Conservation (phyloP, 2,329 filamentous ascomycete species). For the Ophiostoma ips region DNA sequence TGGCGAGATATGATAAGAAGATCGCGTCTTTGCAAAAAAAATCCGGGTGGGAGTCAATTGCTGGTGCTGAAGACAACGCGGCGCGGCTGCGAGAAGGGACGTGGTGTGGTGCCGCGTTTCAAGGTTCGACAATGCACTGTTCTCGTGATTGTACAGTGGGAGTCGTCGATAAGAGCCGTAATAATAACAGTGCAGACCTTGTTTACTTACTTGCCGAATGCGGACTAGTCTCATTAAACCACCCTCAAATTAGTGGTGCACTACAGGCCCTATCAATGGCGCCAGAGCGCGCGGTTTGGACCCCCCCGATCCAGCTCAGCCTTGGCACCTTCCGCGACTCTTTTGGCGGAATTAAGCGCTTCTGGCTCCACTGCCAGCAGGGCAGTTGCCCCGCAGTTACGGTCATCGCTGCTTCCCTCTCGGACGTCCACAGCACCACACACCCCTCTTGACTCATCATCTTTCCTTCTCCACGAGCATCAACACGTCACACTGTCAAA, state of each 20-base stretch:
- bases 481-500: slow-evolving; percentile 3
- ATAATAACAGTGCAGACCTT: slow-evolving; percentile 4
- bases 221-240: slow-evolving; percentile 9
- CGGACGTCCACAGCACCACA: background rate
- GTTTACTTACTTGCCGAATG: slow-evolving; percentile 18
- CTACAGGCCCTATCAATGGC: background rate
- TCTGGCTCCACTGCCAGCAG: background rate
- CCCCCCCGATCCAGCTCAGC: slow-evolving; percentile 4
- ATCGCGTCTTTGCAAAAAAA: background rate
- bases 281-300: background rate
- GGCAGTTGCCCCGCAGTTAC: slow-evolving; percentile 5
- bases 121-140: background rate
- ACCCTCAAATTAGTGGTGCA: background rate
- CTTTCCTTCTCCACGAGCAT: background rate
- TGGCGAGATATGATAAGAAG: background rate
- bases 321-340: background rate
- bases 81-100: background rate
- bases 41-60: no score
- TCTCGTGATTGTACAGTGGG: no score
- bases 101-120: background rate
- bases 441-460: slow-evolving; percentile 6
- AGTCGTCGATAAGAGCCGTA: no score
- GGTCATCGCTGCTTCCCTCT: slow-evolving; percentile 3
- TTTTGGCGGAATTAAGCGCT: background rate
- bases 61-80: background rate